These are phyloP conservation scores for Mycotypha africana DNA, from an alignment of 371 early-diverging fungal species.

Conservation along the genomic window DNA sequence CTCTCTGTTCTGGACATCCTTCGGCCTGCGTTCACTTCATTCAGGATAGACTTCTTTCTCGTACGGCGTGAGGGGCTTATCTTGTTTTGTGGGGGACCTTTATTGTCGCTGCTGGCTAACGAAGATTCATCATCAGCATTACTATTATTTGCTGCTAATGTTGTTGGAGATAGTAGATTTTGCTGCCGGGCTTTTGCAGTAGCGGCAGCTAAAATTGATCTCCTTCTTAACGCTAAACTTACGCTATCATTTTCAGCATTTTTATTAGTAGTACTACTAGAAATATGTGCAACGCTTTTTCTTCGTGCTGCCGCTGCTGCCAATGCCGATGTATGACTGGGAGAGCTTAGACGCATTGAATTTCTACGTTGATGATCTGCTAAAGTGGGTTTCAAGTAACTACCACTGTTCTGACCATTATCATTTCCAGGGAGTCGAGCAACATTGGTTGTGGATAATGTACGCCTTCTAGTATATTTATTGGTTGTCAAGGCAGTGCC, in stretches of 20 bases:
- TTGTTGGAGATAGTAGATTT: conserved; percentile 9
- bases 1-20: conserved; percentile 33
- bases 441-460: conserved; percentile 16
- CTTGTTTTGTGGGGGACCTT: no score
- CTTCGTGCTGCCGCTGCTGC: no score
- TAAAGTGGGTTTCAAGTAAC: conserved; percentile 25
- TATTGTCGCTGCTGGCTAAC: no score
- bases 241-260: no score
- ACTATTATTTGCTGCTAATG: conserved; percentile 4
- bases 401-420: conserved; percentile 4
- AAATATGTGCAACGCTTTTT: no score
- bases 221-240: conserved; percentile 13
- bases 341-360: conserved; percentile 10
- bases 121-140: conserved; percentile 17
- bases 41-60: conserved; percentile 11
- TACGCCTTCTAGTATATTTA: conserved; percentile 19
- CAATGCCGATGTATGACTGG: no score
- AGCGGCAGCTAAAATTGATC: conserved; percentile 21
- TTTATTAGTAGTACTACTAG: no score
- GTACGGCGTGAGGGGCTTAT: conserved; percentile 4
- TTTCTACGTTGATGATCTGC: conserved; percentile 27
- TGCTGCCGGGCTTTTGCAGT: conserved; percentile 17
- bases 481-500: neutral
- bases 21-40: conserved; percentile 8
- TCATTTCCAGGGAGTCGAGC: conserved; percentile 13